Conservation (phyloP, 106 monocot genomes). For the Chionographis japonica region DNA sequence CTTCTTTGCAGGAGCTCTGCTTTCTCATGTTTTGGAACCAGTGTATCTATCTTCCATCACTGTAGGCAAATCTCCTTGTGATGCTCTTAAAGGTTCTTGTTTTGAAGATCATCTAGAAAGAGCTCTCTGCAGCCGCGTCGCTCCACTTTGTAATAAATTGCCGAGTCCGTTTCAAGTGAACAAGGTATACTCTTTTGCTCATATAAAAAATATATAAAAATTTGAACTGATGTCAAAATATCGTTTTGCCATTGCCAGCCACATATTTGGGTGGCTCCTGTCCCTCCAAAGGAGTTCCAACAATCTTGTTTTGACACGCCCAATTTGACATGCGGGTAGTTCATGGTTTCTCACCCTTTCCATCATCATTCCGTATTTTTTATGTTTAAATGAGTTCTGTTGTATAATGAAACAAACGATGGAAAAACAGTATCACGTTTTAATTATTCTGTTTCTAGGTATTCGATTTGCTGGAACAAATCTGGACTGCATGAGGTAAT, state of each 20-base stretch:
- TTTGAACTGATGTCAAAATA: background rate
- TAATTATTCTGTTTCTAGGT: constrained; percentile 37
- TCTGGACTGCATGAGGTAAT: constrained; percentile 83
- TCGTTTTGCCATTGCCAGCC: constrained; percentile 22
- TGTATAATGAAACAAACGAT: background rate
- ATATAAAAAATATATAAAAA: background rate
- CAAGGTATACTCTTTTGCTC: constrained; percentile 32
- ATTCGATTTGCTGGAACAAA: constrained; percentile 95
- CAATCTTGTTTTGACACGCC: constrained; percentile 22
- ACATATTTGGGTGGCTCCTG: constrained; percentile 39
- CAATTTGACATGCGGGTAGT: constrained; percentile 87
- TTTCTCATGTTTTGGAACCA: constrained; percentile 66
- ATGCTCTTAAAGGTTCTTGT: constrained; percentile 20
- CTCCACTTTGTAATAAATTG: constrained; percentile 22
- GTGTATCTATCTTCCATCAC: constrained; percentile 74
- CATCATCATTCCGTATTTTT: background rate
- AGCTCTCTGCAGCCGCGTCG: constrained; percentile 37
- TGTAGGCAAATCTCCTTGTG: constrained; percentile 36
- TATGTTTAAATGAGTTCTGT: background rate
- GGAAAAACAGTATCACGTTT: background rate
- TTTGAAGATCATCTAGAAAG: constrained; percentile 32
- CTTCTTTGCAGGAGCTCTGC: constrained; percentile 67
- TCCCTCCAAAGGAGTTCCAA: constrained; percentile 64
- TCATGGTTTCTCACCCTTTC: constrained; percentile 18
- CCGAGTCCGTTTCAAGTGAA: constrained; percentile 37